phyloP scores from a whole-genome alignment of 345 rosid genomes.

The Citrus medica region DNA sequence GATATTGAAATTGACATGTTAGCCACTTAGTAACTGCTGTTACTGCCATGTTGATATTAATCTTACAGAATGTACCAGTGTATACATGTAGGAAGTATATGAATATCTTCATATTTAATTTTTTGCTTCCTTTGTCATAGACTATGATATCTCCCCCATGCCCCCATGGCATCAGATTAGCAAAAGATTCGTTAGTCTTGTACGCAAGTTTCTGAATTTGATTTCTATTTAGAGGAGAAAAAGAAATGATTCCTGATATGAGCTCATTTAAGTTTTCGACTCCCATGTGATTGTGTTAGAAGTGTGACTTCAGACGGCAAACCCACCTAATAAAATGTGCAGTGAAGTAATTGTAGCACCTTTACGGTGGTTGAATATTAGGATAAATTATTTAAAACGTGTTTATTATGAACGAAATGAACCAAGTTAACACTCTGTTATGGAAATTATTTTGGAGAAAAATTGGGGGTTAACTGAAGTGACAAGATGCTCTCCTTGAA shows the following conservation, averaged over 20 bases:
- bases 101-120: neutral
- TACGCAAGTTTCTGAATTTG: neutral
- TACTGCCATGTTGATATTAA: neutral
- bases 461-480: neutral
- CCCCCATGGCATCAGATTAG: neutral
- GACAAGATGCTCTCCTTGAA: neutral
- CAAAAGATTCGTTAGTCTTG: neutral
- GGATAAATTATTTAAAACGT: neutral
- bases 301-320: neutral
- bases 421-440: neutral
- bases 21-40: neutral
- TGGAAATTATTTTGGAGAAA: neutral
- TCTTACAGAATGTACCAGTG: conserved; percentile 10
- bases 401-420: neutral
- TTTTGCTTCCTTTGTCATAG: neutral
- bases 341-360: neutral
- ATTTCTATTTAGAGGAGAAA: neutral
- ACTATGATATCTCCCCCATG: neutral
- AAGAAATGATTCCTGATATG: neutral
- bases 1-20: conserved; percentile 15
- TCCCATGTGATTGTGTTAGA: too few species aligned
- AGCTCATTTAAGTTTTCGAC: neutral
- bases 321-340: neutral
- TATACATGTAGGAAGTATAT: neutral
- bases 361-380: neutral